These are phyloP conservation scores for Kodamaea arcana DNA, from an alignment of 1,139 yeast species.

Conservation along the genomic window DNA sequence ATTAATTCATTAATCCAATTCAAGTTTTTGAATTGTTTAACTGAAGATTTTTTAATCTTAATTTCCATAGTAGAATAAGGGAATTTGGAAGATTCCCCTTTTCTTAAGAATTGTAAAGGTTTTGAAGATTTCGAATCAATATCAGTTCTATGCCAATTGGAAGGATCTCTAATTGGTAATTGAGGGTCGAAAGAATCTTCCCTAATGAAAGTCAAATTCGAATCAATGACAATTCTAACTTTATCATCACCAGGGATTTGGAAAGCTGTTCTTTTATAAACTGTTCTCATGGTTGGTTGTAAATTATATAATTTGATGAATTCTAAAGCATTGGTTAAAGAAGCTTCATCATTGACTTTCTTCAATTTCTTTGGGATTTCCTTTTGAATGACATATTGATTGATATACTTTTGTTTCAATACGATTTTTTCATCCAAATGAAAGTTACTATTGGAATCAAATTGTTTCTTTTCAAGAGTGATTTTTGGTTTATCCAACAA, in stretches of 20 bases:
- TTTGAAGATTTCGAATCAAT: constrained; percentile 72
- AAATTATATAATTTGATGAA: constrained; percentile 64
- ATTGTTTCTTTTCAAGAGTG: constrained; percentile 74
- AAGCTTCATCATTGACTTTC: constrained; percentile 32
- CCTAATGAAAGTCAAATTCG: constrained; percentile 80
- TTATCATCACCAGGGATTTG: constrained; percentile 97
- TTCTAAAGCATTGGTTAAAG: constrained; percentile 56
- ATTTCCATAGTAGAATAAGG: constrained; percentile 93
- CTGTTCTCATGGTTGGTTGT: constrained; percentile 83
- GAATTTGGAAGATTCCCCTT: constrained; percentile 81
- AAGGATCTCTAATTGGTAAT: constrained; percentile 86
- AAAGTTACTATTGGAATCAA: constrained; percentile 50
- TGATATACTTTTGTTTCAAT: constrained; percentile 75
- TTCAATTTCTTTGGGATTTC: constrained; percentile 14
- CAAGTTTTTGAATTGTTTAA: constrained; percentile 37
- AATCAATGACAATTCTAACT: constrained; percentile 83
- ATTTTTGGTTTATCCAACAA: constrained; percentile 73
- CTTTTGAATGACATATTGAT: constrained; percentile 47
- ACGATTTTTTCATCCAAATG: constrained; percentile 56
- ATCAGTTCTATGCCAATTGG: constrained; percentile 88
- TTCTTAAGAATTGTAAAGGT: constrained; percentile 70
- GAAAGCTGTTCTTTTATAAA: constrained; percentile 90
- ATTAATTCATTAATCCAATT: constrained; percentile 88
- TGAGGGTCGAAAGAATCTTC: constrained; percentile 84
- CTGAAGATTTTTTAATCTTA: constrained; percentile 57